Evolutionary conservation across 805 yeast species (phyloP), one percentile per base, ranked within the genome.

Genomic region (Priceomyces castillae): DNA sequence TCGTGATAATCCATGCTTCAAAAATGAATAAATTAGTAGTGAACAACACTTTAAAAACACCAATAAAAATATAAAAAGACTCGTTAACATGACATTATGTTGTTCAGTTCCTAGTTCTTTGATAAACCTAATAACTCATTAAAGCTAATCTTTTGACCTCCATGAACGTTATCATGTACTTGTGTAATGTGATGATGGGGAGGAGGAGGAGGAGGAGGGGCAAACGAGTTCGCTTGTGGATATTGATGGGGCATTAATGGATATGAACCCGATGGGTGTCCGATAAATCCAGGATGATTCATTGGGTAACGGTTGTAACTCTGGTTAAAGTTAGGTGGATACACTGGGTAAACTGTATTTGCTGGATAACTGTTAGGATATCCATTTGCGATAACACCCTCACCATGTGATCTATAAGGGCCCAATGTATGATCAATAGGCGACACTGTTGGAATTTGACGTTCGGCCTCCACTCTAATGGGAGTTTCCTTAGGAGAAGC

Each of bases 91-190:
- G 26, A 23, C 26, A 10, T 23, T 23, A 23, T 23, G 9, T 23
- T 23, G 26, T 23, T 23, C 10, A 10, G 9, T 7, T n/a, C 6
- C 10, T 10, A 23, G 10, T 23, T 23, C 26, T 23, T 7, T 5
- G 60, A 63, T 22, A 22, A 22, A 20, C 69, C 62, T 43, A 69
- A 54, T 50, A 71, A 62, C 22, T 71, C 74, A 49, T 65, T 65
- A 40, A 71, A 71, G 18, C 68, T 58, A 42, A 71, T 70, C 53
- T 61, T 64, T 41, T 68, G 73, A 12, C 71, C 74, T 30, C 34
- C 37, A 19, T 51, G 55, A 16, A 41, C 23, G 6, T 19, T 41
- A 11, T 25, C 38, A 3, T 19, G 18, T 10, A 31, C 37, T 20
- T 44, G 38, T 15, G 39, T 23, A 16, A 11, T 40, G 5, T 39